Evolutionary conservation across 2,329 filamentous ascomycete species (phyloP).

Genomic region (Fusarium lyarnte): DNA sequence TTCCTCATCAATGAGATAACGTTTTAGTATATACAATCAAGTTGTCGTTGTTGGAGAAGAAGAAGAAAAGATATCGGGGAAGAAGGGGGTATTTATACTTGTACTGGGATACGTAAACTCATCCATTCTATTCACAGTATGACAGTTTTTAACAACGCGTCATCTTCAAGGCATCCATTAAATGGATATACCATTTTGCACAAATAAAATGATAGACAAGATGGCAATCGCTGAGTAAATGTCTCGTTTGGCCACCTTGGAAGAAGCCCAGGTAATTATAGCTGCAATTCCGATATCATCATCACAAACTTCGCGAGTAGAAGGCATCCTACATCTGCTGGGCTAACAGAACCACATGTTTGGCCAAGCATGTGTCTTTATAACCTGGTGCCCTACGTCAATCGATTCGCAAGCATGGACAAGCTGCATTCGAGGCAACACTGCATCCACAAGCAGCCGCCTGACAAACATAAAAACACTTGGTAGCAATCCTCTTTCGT

Average conservation of each 20-base stretch:
- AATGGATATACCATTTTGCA: accelerated
- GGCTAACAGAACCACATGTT: not conserved
- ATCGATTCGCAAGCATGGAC: not conserved
- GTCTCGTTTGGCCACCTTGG: not conserved
- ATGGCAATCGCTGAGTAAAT: not conserved
- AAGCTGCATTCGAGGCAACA: not conserved
- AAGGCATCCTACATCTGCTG: accelerated
- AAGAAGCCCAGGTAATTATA: not conserved
- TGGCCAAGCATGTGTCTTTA: accelerated
- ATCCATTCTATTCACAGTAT: not conserved
- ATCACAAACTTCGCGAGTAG: too few relatives aligned
- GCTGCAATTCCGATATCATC: not conserved
- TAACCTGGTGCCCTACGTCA: accelerated
- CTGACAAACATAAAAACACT: not conserved
- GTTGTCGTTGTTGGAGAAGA: not conserved
- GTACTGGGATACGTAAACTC: not conserved
- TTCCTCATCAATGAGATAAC: too few relatives aligned
- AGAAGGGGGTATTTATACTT: not conserved
- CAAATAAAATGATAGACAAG: not conserved
- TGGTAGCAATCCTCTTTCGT: accelerated
- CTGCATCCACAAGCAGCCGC: not conserved
- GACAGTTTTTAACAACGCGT: accelerated
- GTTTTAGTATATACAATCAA: not conserved
- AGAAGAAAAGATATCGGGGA: not conserved
- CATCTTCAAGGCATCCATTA: accelerated